phyloP scores from a whole-genome alignment of 495 filamentous ascomycete genomes.

The Penicillium odoratum region DNA sequence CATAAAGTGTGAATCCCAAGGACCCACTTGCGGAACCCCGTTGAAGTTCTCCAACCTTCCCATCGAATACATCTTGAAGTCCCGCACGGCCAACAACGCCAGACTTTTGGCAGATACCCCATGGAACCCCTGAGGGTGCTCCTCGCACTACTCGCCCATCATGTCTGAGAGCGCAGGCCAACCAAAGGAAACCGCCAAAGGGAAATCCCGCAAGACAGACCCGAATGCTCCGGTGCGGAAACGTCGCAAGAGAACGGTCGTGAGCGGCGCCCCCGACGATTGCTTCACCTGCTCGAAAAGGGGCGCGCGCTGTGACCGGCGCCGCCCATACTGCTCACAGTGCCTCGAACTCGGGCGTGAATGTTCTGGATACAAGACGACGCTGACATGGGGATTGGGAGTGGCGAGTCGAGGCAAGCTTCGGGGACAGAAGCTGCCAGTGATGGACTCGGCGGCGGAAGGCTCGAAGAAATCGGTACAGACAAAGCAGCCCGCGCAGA shows the following conservation, averaged over 20 bases:
- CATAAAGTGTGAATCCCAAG: not conserved
- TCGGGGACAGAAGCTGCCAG: constrained; percentile 80
- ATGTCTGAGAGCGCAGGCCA: constrained; percentile 21
- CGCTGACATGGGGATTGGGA: constrained; percentile 95
- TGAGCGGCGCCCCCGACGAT: constrained; percentile 88
- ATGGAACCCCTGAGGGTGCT: constrained; percentile 21
- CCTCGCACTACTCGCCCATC: constrained; percentile 10
- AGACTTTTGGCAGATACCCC: not conserved
- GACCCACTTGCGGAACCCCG: constrained; percentile 3
- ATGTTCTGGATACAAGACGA: constrained; percentile 96
- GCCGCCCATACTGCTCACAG: constrained; percentile 91
- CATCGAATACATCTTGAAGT: not conserved
- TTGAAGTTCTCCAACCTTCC: constrained; percentile 1
- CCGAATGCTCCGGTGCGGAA: constrained; percentile 54
- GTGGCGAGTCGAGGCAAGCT: constrained; percentile 97
- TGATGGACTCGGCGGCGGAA: constrained; percentile 47
- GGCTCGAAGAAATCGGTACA: constrained; percentile 12
- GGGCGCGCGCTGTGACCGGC: constrained; percentile 82
- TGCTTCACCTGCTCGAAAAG: constrained; percentile 91
- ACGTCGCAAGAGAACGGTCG: constrained; percentile 82
- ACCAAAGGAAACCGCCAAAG: constrained; percentile 25
- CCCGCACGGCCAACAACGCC: constrained; percentile 2
- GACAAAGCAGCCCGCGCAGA: constrained; percentile 12
- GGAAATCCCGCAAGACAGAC: constrained; percentile 32
- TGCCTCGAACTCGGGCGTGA: constrained; percentile 90